These are phyloP conservation scores for Colletotrichum higginsianum DNA, from an alignment of 2,329 filamentous ascomycete species.

Conservation along the genomic window DNA sequence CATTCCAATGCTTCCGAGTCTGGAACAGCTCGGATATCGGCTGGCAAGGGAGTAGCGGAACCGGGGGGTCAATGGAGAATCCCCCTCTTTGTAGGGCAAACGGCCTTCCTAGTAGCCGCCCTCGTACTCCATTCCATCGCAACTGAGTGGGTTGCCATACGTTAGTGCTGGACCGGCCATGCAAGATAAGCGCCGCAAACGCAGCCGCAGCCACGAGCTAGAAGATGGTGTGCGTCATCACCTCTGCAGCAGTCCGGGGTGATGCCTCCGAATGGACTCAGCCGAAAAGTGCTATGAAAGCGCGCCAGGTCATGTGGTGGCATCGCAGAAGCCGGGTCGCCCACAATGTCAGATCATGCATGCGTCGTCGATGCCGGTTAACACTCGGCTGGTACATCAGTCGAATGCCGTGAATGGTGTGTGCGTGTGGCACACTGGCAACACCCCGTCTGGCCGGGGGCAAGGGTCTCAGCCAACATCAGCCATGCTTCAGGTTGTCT, in stretches of 20 bases:
- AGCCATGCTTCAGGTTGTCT: neutral
- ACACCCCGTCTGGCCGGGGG: neutral
- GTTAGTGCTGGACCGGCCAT: neutral
- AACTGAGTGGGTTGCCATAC: no score
- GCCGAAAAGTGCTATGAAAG: neutral
- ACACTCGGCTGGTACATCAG: neutral
- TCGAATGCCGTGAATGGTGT: neutral
- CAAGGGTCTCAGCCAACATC: neutral
- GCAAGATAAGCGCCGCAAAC: neutral
- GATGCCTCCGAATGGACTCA: neutral
- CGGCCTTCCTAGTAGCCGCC: neutral
- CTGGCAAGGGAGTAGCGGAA: neutral
- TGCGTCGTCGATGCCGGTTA: neutral
- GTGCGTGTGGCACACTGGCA: no score
- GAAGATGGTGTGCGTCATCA: constrained; percentile 12
- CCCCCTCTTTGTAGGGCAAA: neutral
- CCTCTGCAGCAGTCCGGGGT: neutral
- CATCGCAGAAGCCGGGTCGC: constrained; percentile 6
- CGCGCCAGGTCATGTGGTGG: constrained; percentile 2
- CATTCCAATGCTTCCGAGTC: neutral
- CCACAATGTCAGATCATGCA: neutral
- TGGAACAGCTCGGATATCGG: neutral
- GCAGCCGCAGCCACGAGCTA: neutral
- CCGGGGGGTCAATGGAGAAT: neutral
- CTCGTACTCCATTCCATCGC: no score